These are phyloP conservation scores for Taphrina wiesneri DNA, from an alignment of 1,139 yeast species.

Conservation along the genomic window DNA sequence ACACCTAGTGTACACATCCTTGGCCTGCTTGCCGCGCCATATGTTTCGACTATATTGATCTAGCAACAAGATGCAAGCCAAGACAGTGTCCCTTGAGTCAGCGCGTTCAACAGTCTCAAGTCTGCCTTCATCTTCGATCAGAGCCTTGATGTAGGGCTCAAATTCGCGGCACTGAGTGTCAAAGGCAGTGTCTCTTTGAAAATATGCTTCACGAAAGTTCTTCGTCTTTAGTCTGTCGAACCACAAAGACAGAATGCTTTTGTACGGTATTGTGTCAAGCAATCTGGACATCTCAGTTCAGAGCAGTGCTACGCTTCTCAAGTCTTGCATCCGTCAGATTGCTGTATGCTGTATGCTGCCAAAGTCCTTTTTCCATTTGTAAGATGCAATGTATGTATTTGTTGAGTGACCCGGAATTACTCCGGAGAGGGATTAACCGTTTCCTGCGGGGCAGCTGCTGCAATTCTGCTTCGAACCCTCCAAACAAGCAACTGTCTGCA, in stretches of 20 bases:
- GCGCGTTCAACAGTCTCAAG: not conserved
- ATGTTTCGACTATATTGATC: conserved; percentile 23
- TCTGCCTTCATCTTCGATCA: not conserved
- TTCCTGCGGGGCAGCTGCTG: no score
- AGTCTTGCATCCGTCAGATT: no score
- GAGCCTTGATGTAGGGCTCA: conserved; percentile 6
- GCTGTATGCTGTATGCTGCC: not conserved
- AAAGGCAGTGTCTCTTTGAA: conserved; percentile 1
- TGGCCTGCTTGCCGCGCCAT: conserved; percentile 23
- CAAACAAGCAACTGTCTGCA: no score
- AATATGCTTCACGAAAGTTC: conserved; percentile 1
- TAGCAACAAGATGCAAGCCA: conserved; percentile 12
- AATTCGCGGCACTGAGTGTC: conserved; percentile 8
- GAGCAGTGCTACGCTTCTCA: not conserved
- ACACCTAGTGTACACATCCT: conserved; percentile 1
- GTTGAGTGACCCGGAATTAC: no score
- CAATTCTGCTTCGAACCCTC: no score
- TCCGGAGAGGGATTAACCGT: no score
- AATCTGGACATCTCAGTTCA: not conserved
- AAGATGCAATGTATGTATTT: no score
- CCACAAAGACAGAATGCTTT: not conserved
- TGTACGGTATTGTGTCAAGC: not conserved
- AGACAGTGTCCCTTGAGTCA: not conserved
- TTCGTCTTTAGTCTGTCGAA: not conserved
- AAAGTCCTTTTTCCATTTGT: not conserved